Base-by-base conservation (phyloP, 2,329 filamentous ascomycete genomes). In the Colletotrichum chlorophyti region DNA sequence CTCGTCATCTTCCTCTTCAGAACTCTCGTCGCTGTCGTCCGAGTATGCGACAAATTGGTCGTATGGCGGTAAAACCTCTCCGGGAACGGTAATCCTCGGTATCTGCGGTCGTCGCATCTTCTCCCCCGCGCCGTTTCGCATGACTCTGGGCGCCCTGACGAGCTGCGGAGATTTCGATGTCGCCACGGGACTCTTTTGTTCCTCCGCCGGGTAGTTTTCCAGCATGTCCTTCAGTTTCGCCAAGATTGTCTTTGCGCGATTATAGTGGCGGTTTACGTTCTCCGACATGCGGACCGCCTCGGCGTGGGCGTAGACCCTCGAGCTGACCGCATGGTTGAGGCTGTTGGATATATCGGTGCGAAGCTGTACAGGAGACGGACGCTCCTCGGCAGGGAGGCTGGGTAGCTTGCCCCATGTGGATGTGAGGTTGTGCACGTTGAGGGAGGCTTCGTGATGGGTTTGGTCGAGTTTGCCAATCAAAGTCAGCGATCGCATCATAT, bases 11-110 rank as follows among this genome's bases (percentile, higher is more conserved):
- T 83, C 80, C 8, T 81, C 78, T 19, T 81, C 80, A 2, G 79
- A 82, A 67, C 79, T 83, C 34, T 79, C 78, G 17, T 83, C 82
- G 63, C 77, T 82, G 12, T 79, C 79, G 19, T 81, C 82, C 42
- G 75, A 83, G 58, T 80, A 84, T 1, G 79, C 76, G 48, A 87
- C 84, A 68, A 86, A 87, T 58, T 87, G 84, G 53, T 89, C 86
- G 65, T 87, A 88, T 0, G 86, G 86, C 2, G 86, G 85, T 42
- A 88, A 75, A 8, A 89, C 86, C 68, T 89, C 85, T 40, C 86
- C 86, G 1, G 86, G 86, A 10, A 89, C 84, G 2, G 85, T 88
- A 41, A 89, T 87, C 37, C 83, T 78, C 6, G 85, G 84, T 5
- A 82, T 77, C 29, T 71, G 72, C 12, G 73, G 80, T 15, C 77